A percentile compares a stretch with the other conserved stretches of the same genome.
Conservation (phyloP, 208 protist genomes). For the Leishmania mexicana region DNA sequence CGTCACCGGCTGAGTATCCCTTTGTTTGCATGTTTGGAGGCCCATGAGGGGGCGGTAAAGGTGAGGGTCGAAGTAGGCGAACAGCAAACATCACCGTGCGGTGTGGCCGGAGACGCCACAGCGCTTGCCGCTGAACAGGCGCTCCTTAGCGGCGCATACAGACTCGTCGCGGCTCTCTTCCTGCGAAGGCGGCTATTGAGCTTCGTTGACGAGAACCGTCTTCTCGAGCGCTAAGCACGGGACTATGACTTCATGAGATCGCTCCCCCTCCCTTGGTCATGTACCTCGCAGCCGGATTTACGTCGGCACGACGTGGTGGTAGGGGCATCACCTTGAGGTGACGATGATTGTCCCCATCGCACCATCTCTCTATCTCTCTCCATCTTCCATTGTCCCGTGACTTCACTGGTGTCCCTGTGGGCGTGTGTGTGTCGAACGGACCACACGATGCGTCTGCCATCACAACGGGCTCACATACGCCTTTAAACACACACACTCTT, state of each 20-base stretch:
- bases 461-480: not conserved
- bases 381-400: not conserved
- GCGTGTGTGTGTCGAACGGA: not conserved
- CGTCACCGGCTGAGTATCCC: not conserved
- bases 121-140: not conserved
- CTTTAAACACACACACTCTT: not conserved
- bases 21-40: not conserved
- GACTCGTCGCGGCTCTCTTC: not conserved
- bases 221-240: not conserved
- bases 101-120: not conserved
- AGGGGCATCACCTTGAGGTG: not conserved
- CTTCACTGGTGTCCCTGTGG: not conserved
- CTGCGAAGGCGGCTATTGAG: not conserved
- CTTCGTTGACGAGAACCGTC: not conserved
- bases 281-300: not conserved
- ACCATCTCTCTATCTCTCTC: not conserved
- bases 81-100: not conserved
- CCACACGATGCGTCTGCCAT: not conserved
- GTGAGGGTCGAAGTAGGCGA: not conserved
- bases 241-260: no score
- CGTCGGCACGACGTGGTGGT: not conserved
- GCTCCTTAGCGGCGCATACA: not conserved
- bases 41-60: not conserved
- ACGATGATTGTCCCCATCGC: not conserved
- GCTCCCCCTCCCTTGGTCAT: not conserved